Evolutionary conservation across 352 stramenopile genomes (phyloP).

Genomic region (Phytophthora ramorum): DNA sequence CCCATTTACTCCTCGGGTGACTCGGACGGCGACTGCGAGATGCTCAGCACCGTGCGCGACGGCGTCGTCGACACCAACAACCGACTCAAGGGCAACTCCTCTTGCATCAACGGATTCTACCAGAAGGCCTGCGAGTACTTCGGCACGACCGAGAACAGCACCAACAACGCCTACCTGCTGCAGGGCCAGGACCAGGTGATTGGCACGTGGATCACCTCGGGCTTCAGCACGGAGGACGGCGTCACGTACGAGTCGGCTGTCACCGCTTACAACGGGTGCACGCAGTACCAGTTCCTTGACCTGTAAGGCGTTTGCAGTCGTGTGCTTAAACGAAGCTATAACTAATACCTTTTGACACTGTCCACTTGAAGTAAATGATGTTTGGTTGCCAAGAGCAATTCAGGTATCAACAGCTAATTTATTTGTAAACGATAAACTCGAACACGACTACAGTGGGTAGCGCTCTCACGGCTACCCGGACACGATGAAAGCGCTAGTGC

Average conservation of each 20-base stretch:
- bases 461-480: not conserved
- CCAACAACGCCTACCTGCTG: slow-evolving; percentile 61
- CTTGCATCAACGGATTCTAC: slow-evolving; percentile 73
- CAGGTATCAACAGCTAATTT: slow-evolving; percentile 14
- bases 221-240: slow-evolving; percentile 68
- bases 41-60: slow-evolving; percentile 63
- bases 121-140: slow-evolving; percentile 66
- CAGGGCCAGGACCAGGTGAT: slow-evolving; percentile 71
- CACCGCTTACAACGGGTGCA: slow-evolving; percentile 39
- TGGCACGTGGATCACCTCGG: slow-evolving; percentile 72
- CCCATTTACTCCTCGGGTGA: slow-evolving; percentile 66
- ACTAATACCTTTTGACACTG: too few species aligned
- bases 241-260: slow-evolving; percentile 57
- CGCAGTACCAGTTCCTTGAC: slow-evolving; percentile 50
- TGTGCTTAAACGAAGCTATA: too few species aligned
- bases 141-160: slow-evolving; percentile 38
- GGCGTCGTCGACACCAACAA: slow-evolving; percentile 74
- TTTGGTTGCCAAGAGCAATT: not conserved
- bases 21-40: slow-evolving; percentile 67
- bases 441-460: not conserved
- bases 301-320: slow-evolving; percentile 14
- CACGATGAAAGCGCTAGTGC: not conserved
- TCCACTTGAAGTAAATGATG: too few species aligned
- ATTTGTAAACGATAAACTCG: slow-evolving; percentile 16
- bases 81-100: slow-evolving; percentile 51